Conservation (phyloP, 2,329 filamentous ascomycete species). For the Furcasterigmium furcatum region DNA sequence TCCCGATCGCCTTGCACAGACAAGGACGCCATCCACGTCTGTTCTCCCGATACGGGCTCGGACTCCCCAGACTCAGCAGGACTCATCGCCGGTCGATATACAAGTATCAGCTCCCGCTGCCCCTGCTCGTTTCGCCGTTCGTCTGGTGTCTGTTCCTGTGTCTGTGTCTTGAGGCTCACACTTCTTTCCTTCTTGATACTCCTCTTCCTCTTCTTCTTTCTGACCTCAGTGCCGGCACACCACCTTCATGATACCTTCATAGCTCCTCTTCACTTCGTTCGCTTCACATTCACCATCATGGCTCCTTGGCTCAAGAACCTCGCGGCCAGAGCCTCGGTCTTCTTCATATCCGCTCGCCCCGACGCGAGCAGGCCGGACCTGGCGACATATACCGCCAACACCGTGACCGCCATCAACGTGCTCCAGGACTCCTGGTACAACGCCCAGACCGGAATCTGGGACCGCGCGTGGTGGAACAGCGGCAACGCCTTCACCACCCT, state of each 20-base stretch:
- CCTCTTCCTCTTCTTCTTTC: neutral
- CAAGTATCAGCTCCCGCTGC: neutral
- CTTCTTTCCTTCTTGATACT: neutral
- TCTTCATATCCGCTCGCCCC: conserved; percentile 12
- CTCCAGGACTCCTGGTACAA: conserved; percentile 62
- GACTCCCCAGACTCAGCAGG: neutral
- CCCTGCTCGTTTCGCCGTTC: neutral
- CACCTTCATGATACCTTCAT: neutral
- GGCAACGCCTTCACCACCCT: conserved; percentile 64
- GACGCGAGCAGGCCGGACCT: conserved; percentile 7
- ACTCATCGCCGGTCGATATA: neutral
- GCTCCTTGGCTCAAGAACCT: conserved; percentile 11
- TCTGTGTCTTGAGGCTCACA: too few species aligned
- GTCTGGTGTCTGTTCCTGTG: neutral
- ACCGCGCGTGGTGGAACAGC: conserved; percentile 69
- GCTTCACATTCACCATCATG: conserved; percentile 9
- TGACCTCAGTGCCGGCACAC: neutral
- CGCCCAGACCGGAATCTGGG: conserved; percentile 56
- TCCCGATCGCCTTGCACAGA: neutral
- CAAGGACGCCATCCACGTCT: too few species aligned
- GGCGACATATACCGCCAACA: conserved; percentile 25
- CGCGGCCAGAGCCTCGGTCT: conserved; percentile 10
- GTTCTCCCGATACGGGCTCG: neutral
- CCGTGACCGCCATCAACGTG: conserved; percentile 29
- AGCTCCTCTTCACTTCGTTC: conserved; percentile 2